Conservation (phyloP, 116 monocot species). For the Iris pallida region DNA sequence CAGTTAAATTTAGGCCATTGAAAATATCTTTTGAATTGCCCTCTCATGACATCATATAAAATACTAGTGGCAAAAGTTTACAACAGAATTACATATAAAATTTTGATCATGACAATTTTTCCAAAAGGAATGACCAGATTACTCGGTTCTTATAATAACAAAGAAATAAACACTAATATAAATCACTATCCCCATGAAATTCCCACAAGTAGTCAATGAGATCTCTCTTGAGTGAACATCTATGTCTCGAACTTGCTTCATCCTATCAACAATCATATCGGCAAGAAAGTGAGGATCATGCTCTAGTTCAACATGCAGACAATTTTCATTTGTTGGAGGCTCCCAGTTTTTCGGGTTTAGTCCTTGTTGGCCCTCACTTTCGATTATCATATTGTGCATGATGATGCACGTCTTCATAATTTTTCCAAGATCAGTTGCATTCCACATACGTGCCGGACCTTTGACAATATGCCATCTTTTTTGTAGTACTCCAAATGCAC, state of each 20-base stretch:
- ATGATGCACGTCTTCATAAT: conserved; percentile 1
- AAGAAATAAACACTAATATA: no score
- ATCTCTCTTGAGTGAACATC: not conserved
- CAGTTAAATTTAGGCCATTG: no score
- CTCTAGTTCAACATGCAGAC: not conserved
- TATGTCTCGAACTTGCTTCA: not conserved
- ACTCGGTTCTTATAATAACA: no score
- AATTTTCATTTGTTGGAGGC: not conserved
- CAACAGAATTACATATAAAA: no score
- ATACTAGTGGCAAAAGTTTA: no score
- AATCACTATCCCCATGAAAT: no score
- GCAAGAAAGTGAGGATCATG: not conserved
- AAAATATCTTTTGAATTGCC: no score
- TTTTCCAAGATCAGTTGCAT: not conserved
- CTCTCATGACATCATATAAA: no score
- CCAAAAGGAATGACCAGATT: no score
- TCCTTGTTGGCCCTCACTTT: not conserved
- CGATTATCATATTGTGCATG: not conserved
- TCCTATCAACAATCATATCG: not conserved
- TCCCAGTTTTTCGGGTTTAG: not conserved
- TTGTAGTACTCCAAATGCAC: not conserved
- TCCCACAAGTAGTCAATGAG: not conserved
- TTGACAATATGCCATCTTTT: not conserved
- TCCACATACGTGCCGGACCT: not conserved
- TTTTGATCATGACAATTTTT: no score